A percentile compares a stretch with the other conserved stretches of the same genome.
These are phyloP conservation scores for Lactuca saligna DNA, from an alignment of 129 eudicot genomes.

Conservation along the genomic window DNA sequence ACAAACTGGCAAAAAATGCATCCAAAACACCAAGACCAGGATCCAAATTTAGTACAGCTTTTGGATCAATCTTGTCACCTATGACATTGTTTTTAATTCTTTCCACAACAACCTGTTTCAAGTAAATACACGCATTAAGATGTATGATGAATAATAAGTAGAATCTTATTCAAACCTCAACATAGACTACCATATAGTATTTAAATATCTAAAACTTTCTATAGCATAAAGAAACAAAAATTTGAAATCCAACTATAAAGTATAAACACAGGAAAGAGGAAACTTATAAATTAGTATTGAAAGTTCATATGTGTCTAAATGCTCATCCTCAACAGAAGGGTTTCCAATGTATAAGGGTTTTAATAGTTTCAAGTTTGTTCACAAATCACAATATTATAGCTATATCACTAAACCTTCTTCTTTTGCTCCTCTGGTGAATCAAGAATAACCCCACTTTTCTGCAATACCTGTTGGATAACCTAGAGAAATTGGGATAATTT, in stretches of 20 bases:
- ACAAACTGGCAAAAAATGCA: constrained; percentile 94
- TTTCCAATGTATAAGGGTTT: too few relatives aligned
- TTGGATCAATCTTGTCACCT: constrained; percentile 44
- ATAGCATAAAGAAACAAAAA: too few relatives aligned
- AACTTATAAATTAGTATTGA: neutral
- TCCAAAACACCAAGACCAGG: constrained; percentile 84
- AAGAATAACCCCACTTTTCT: too few relatives aligned
- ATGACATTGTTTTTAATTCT: constrained; percentile 46
- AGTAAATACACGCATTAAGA: constrained; percentile 7
- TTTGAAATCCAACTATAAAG: too few relatives aligned
- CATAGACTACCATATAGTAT: too few relatives aligned
- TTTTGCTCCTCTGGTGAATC: too few relatives aligned
- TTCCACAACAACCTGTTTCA: constrained; percentile 63
- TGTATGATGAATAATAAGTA: constrained; percentile 1
- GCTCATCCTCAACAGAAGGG: neutral
- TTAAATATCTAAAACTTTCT: too few relatives aligned
- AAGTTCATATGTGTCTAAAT: neutral
- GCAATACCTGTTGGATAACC: too few relatives aligned
- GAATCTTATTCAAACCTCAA: constrained; percentile 3
- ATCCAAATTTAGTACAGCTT: constrained; percentile 59
- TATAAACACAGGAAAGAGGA: too few relatives aligned
- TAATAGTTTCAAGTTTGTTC: neutral
- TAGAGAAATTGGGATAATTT: too few relatives aligned
- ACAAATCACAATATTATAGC: constrained; percentile 19
- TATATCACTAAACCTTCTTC: too few relatives aligned